Conservation (phyloP, 2,329 filamentous ascomycete genomes). For the Neophaeococcomyces aloes region DNA sequence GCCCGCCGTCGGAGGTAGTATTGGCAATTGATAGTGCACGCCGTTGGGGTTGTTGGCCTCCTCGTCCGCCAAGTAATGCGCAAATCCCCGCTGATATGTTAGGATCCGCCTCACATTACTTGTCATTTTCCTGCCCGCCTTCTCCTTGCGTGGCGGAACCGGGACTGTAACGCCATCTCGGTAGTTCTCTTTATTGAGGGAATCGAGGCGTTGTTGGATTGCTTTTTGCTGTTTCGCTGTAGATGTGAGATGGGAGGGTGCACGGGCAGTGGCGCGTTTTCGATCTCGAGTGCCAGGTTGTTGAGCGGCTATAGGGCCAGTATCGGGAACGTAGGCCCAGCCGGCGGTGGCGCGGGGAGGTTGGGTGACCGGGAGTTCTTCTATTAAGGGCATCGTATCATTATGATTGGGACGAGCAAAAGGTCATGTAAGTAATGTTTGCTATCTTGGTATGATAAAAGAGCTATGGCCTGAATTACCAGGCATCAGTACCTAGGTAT, state of each 20-base stretch:
- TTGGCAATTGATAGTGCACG: not conserved
- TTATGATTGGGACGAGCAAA: not conserved
- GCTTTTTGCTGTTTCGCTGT: constrained; percentile 70
- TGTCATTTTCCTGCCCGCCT: constrained; percentile 36
- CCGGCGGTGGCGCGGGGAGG: constrained; percentile 65
- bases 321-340: constrained; percentile 86
- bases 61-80: constrained; percentile 42
- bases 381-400: constrained; percentile 60
- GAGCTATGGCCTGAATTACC: no score
- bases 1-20: not conserved
- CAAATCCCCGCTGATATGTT: constrained; percentile 40
- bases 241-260: constrained; percentile 1
- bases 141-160: constrained; percentile 52
- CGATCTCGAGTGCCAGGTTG: constrained; percentile 51
- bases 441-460: no score
- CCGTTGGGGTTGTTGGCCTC: constrained; percentile 26
- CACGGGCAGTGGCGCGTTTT: constrained; percentile 37
- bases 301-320: constrained; percentile 48
- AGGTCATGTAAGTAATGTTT: no score
- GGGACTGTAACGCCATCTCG: constrained; percentile 45
- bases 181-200: constrained; percentile 70
- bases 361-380: constrained; percentile 61
- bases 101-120: constrained; percentile 39
- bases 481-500: no score
- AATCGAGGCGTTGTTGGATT: constrained; percentile 67